These are phyloP conservation scores for Chlorociboria aeruginascens DNA, from an alignment of 495 filamentous ascomycete species.

Conservation along the genomic window DNA sequence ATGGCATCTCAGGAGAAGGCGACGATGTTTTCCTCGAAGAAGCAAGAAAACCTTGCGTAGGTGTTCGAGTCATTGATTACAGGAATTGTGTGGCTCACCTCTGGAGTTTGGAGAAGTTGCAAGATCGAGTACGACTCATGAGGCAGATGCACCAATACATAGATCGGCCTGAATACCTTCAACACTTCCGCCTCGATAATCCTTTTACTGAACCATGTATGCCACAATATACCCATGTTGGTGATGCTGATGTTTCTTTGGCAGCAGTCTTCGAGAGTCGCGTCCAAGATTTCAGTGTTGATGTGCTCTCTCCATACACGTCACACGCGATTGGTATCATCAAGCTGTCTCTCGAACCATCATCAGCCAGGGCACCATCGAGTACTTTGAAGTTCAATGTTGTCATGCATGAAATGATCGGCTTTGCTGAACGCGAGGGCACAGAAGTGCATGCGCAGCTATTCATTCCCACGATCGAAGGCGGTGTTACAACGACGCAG, in stretches of 20 bases:
- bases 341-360: constrained; percentile 83
- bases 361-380: constrained; percentile 81
- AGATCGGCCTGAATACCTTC: constrained; percentile 84
- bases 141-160: constrained; percentile 94
- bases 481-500: constrained; percentile 82
- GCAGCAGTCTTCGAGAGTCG: constrained; percentile 90
- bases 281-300: constrained; percentile 86
- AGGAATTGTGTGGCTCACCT: constrained; percentile 76
- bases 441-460: constrained; percentile 93
- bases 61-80: constrained; percentile 84
- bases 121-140: constrained; percentile 79
- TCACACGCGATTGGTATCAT: constrained; percentile 80
- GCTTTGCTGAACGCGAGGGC: constrained; percentile 92
- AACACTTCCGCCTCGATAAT: constrained; percentile 65
- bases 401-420: constrained; percentile 93
- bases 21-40: constrained; percentile 76
- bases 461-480: constrained; percentile 84
- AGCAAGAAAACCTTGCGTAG: constrained; percentile 80
- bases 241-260: constrained; percentile 87
- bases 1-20: constrained; percentile 77
- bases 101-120: constrained; percentile 90
- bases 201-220: constrained; percentile 85
- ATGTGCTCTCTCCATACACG: constrained; percentile 87
- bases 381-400: constrained; percentile 97
- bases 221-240: constrained; percentile 83